Base-by-base conservation (phyloP, 768 basidiomycete genomes). In the Royoungia palumana region DNA sequence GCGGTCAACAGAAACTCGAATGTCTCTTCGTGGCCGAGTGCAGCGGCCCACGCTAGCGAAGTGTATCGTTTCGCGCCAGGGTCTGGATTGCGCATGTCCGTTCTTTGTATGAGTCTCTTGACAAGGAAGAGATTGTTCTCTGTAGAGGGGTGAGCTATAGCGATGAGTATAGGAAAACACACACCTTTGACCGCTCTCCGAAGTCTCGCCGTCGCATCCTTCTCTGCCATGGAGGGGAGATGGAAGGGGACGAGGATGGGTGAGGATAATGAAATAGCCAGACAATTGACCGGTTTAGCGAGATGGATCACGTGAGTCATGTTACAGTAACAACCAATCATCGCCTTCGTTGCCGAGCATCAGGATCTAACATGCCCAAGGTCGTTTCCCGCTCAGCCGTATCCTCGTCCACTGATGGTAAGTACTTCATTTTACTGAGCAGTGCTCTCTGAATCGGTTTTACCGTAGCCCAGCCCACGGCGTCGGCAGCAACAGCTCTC, bases 71-170 rank as follows among this genome's bases (percentile, higher is more conserved):
- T 80, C 20, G 81, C 72, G 14, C 76, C 78, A 11, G 85, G 75
- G 70, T 97, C 94, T 9, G 91, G 83, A 70, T 97, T 97, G 19
- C 94, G 82, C 75, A 96, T 82, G 61, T 96, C 93, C 9, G 86
- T 86, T 58, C 87, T 74, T 67, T 89, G 82, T 46, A 92, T 77
- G 56, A 97, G 83, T 30, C 94, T 80, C 71, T 84, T 88, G 62
- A 96, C 90, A 53, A 95, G 82, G 58, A 94, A 87, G 56, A 96
- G 81, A 71, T 95, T 95, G 72, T 95, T 94, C 72, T 95, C 94
- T 97, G 63, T 32, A 48, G 36, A 57, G 24, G 60, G 52, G 59
- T 55, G 35, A 67, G 49, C 7, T 28, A 52, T 21, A 22, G 42
- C 13, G 28, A 46, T 32, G 36, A 24, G 35, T 19, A 36, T 10